These are phyloP conservation scores for Wallacemonas sp. DNA, from an alignment of 208 protist genomes.

Conservation along the genomic window DNA sequence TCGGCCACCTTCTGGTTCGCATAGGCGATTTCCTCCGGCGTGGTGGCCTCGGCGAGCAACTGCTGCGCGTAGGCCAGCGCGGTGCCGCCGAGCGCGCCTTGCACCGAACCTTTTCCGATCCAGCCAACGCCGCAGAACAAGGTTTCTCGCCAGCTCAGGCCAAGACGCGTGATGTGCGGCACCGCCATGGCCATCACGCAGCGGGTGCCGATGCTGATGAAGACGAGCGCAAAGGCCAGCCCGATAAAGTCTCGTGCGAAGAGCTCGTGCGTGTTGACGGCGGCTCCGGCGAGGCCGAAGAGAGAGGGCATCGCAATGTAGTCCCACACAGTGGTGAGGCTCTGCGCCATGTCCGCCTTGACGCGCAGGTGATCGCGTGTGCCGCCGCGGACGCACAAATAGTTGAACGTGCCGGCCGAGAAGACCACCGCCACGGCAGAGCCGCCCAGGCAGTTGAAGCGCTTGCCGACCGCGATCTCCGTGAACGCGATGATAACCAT, in stretches of 20 bases:
- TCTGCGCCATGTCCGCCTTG: slow-evolving; percentile 48
- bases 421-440: slow-evolving; percentile 36
- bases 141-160: slow-evolving; percentile 41
- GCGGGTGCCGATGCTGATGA: slow-evolving; percentile 48
- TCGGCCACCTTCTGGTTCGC: slow-evolving; percentile 24
- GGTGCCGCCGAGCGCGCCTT: slow-evolving; percentile 38
- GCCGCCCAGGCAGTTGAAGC: slow-evolving; percentile 40
- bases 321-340: slow-evolving; percentile 49
- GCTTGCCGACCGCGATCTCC: slow-evolving; percentile 30
- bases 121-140: slow-evolving; percentile 56
- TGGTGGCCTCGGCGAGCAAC: slow-evolving; percentile 27
- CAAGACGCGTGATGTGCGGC: slow-evolving; percentile 37
- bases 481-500: slow-evolving; percentile 44
- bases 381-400: slow-evolving; percentile 42
- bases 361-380: slow-evolving; percentile 34
- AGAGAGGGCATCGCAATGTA: slow-evolving; percentile 64
- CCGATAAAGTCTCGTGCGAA: slow-evolving; percentile 45
- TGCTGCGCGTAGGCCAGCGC: slow-evolving; percentile 33
- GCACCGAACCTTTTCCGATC: slow-evolving; percentile 61
- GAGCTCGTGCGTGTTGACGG: slow-evolving; percentile 44
- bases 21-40: slow-evolving; percentile 24
- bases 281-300: slow-evolving; percentile 51
- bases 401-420: slow-evolving; percentile 46
- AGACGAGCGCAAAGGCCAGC: slow-evolving; percentile 37
- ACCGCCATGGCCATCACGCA: slow-evolving; percentile 36